Evolutionary conservation across 768 basidiomycete genomes (phyloP).

Genomic region (Boletus reticulatus): DNA sequence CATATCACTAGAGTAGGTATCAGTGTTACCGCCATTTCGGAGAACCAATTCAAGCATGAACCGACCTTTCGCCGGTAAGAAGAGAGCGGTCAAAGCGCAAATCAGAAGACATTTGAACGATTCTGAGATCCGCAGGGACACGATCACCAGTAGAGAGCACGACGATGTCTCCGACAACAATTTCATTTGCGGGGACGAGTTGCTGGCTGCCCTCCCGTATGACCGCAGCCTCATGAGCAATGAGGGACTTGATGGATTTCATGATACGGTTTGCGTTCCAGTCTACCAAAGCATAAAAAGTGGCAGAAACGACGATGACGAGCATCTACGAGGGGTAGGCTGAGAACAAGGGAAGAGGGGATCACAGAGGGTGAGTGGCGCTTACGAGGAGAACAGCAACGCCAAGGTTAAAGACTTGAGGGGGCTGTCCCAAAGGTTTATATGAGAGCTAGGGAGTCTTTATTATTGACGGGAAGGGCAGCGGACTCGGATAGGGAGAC

Average conservation of each 20-base stretch:
- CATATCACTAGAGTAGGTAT: constrained; percentile 33
- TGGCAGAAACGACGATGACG: constrained; percentile 41
- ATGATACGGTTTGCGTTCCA: constrained; percentile 49
- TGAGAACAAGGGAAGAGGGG: background rate
- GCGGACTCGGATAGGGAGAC: constrained; percentile 10
- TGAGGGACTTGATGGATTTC: constrained; percentile 56
- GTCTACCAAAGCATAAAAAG: constrained; percentile 51
- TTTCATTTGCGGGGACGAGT: constrained; percentile 49
- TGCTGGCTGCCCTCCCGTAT: constrained; percentile 48
- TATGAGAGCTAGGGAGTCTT: constrained; percentile 45
- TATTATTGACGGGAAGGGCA: constrained; percentile 1
- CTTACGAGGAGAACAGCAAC: constrained; percentile 51
- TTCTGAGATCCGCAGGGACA: constrained; percentile 57
- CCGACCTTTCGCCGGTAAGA: constrained; percentile 48
- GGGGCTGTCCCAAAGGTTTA: constrained; percentile 46
- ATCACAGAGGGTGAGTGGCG: constrained; percentile 10
- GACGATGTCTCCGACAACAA: constrained; percentile 58
- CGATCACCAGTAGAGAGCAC: constrained; percentile 54
- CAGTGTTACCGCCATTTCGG: background rate
- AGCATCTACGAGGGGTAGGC: constrained; percentile 33
- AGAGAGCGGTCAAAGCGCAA: constrained; percentile 52
- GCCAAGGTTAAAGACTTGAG: constrained; percentile 45
- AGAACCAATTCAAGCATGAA: background rate
- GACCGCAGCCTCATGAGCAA: constrained; percentile 57
- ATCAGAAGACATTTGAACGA: constrained; percentile 51